phyloP scores from a whole-genome alignment of 202 grass and related monocot species.

The Elaeis oleifera region DNA sequence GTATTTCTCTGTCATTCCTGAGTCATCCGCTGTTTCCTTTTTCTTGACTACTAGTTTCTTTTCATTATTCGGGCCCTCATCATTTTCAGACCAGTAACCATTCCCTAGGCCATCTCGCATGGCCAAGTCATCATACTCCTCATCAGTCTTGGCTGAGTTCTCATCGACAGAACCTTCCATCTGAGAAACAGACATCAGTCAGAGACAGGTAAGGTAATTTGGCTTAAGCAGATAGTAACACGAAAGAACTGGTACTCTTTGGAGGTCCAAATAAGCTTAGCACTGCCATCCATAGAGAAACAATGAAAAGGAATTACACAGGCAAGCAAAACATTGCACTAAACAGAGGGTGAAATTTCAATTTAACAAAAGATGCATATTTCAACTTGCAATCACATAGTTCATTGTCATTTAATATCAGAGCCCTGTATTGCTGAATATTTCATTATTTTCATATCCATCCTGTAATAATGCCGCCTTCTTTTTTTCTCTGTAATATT shows the following conservation, averaged over 20 bases:
- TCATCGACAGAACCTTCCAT: constrained; percentile 93
- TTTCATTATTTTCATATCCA: too few species aligned
- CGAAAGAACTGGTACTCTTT: not conserved
- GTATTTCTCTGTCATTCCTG: constrained; percentile 25
- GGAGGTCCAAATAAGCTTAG: not conserved
- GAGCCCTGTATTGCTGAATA: too few species aligned
- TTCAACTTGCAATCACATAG: too few species aligned
- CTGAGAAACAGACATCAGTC: constrained; percentile 28
- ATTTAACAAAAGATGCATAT: too few species aligned
- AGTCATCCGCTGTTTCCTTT: constrained; percentile 4
- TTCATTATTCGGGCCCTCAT: constrained; percentile 24
- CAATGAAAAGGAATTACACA: not conserved
- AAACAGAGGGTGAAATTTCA: too few species aligned
- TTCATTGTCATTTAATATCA: too few species aligned
- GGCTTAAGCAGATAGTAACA: not conserved
- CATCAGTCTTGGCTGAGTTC: constrained; percentile 64
- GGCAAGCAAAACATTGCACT: not conserved
- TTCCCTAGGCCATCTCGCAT: constrained; percentile 52
- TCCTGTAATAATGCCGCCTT: too few species aligned
- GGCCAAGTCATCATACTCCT: constrained; percentile 84
- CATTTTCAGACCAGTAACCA: constrained; percentile 50
- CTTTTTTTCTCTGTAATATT: too few species aligned
- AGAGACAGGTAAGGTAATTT: not conserved
- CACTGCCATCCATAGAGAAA: not conserved
- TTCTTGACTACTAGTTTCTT: constrained; percentile 25